A percentile compares a stretch with the other conserved stretches of the same genome.
These are phyloP conservation scores for Atkinsonella texensis DNA, from an alignment of 2,329 filamentous ascomycete species.

Conservation along the genomic window DNA sequence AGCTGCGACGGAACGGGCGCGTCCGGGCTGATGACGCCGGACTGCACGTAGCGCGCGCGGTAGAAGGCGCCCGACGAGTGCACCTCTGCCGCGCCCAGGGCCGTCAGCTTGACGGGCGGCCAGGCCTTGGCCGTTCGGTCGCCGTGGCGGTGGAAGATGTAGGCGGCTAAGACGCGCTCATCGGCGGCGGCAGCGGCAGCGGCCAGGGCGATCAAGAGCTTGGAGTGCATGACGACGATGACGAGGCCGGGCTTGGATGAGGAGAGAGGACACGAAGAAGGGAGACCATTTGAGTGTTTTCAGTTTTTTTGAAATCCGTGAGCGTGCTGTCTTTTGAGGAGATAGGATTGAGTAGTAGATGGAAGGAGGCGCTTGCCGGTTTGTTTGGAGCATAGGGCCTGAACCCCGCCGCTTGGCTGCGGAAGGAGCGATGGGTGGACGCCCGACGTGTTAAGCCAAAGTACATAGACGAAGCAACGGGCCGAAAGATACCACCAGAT, in stretches of 20 bases:
- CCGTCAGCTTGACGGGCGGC: constrained; percentile 60
- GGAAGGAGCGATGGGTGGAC: no score
- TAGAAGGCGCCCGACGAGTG: constrained; percentile 64
- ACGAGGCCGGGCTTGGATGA: neutral
- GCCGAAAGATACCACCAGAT: no score
- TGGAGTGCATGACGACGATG: constrained; percentile 24
- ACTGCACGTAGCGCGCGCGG: constrained; percentile 60
- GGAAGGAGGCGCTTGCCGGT: no score
- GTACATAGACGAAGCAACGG: no score
- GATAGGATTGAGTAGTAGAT: no score
- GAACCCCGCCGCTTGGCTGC: no score
- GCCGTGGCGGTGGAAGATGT: constrained; percentile 83
- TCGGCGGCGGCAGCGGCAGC: constrained; percentile 27
- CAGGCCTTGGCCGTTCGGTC: constrained; percentile 73
- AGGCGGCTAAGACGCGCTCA: constrained; percentile 69
- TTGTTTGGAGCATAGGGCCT: no score
- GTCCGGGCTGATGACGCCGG: constrained; percentile 51
- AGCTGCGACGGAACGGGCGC: constrained; percentile 60
- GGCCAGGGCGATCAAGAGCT: constrained; percentile 21
- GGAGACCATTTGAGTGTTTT: no score
- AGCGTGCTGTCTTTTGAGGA: no score
- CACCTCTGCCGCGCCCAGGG: constrained; percentile 67
- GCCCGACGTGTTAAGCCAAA: no score
- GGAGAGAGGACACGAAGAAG: neutral
- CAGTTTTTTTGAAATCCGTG: neutral